Percentiles rank a stretch among this genome's conserved stretches.
Conservation (phyloP, 1,284 basidiomycete genomes). For the Cryptococcus jaspeensis region DNA sequence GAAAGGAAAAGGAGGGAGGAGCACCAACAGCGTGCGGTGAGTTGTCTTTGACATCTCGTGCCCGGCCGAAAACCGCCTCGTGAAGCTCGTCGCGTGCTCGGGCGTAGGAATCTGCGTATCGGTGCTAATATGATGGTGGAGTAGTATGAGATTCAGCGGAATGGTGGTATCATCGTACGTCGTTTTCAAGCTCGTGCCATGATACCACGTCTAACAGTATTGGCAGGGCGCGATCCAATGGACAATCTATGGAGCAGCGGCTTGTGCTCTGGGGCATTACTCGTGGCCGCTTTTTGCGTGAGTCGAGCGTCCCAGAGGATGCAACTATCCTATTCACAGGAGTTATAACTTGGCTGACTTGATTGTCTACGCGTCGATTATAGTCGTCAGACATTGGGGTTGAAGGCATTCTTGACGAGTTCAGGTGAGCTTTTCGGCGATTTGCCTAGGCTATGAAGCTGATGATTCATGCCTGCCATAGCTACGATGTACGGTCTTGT, state of each 20-base stretch:
- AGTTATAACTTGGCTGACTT: no score
- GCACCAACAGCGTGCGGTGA: slow-evolving; percentile 40
- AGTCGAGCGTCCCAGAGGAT: no score
- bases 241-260: slow-evolving; percentile 60
- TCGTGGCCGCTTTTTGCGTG: slow-evolving; percentile 76
- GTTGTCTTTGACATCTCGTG: neutral
- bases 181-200: neutral
- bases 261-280: slow-evolving; percentile 66
- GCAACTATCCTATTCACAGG: no score
- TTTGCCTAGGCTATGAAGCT: no score
- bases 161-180: slow-evolving; percentile 37
- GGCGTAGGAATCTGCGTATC: neutral
- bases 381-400: slow-evolving; percentile 73
- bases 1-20: slow-evolving; percentile 38
- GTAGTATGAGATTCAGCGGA: slow-evolving; percentile 43
- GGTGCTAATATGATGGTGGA: neutral
- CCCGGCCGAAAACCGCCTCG: neutral
- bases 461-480: slow-evolving; percentile 32
- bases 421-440: slow-evolving; percentile 26
- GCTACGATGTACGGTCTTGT: slow-evolving; percentile 68
- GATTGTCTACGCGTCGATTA: no score
- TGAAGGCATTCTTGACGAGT: slow-evolving; percentile 66
- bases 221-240: slow-evolving; percentile 62
- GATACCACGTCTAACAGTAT: neutral
- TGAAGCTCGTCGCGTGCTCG: neutral